Conservation (phyloP, 2,329 filamentous ascomycete species). For the Cephalotrichum gorgonifer region DNA sequence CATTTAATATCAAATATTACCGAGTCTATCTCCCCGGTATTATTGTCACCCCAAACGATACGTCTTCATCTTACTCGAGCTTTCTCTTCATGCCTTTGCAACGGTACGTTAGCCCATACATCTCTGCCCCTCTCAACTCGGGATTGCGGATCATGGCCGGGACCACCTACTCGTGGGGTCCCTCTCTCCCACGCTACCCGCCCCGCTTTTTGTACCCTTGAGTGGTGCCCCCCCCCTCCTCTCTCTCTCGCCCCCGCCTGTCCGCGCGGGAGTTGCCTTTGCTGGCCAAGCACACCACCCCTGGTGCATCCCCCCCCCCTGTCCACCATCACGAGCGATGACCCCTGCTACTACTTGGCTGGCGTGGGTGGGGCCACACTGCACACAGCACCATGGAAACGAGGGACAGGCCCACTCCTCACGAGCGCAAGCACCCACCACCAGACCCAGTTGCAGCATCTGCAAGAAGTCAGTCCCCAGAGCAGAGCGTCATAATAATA, state of each 20-base stretch:
- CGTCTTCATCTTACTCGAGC: neutral
- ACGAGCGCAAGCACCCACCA: constrained; percentile 4
- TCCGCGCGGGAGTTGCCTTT: neutral
- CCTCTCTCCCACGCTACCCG: constrained; percentile 1
- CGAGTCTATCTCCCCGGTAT: neutral
- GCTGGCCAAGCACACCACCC: constrained; percentile 4
- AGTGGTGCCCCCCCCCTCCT: neutral
- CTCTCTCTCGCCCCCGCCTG: neutral
- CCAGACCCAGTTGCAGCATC: neutral
- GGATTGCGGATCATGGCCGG: neutral
- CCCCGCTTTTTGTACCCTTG: constrained; percentile 3
- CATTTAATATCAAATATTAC: neutral
- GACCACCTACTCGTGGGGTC: neutral
- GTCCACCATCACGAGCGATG: neutral
- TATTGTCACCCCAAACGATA: neutral
- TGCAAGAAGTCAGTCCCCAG: neutral
- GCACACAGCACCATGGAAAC: neutral
- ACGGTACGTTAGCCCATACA: neutral
- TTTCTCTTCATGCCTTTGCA: constrained; percentile 1
- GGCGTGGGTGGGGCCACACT: too few species aligned
- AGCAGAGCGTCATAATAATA: too few species aligned
- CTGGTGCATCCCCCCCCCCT: constrained; percentile 1
- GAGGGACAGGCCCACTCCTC: constrained; percentile 1
- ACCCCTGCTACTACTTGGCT: constrained; percentile 4
- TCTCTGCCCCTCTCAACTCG: neutral